Evolutionary conservation across 192 early-diverging fungal species (phyloP).

Genomic region (Rhizoclosmatium sp.): DNA sequence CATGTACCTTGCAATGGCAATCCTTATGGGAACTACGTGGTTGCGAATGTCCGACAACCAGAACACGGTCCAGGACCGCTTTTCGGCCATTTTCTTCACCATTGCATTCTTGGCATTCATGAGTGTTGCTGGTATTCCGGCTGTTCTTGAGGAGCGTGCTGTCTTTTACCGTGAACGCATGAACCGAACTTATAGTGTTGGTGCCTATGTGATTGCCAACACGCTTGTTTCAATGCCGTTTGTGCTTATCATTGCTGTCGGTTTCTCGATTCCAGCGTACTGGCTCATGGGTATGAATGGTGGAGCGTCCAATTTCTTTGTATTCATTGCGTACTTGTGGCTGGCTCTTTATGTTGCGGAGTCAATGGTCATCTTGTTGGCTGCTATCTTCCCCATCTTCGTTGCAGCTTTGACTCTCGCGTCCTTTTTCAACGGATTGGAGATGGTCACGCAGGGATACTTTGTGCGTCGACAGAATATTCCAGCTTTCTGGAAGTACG

Average conservation of each 20-base stretch:
- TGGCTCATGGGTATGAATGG: constrained; percentile 29
- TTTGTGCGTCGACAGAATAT: constrained; percentile 37
- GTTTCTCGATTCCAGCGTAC: constrained; percentile 46
- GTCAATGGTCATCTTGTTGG: constrained; percentile 42
- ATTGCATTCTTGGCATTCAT: constrained; percentile 47
- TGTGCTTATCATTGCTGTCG: constrained; percentile 39
- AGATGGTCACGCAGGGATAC: constrained; percentile 44
- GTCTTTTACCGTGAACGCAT: constrained; percentile 51
- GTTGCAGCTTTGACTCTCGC: constrained; percentile 47
- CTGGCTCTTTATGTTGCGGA: constrained; percentile 49
- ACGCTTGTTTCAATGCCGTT: constrained; percentile 46
- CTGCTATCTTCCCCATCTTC: constrained; percentile 49
- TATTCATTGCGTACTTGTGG: constrained; percentile 49
- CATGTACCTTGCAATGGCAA: constrained; percentile 50
- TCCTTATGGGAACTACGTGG: constrained; percentile 47
- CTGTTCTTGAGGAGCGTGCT: constrained; percentile 49
- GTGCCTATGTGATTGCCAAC: constrained; percentile 48
- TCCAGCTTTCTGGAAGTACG: constrained; percentile 42
- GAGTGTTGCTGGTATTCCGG: constrained; percentile 53
- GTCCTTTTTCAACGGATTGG: constrained; percentile 38
- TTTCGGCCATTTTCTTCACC: constrained; percentile 45
- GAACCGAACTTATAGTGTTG: constrained; percentile 44
- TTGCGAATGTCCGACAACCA: constrained; percentile 40
- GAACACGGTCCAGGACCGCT: constrained; percentile 41
- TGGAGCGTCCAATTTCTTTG: constrained; percentile 45